Conservation (phyloP, 148 eudicot genomes). For the Vaccinium vitisidaea region DNA sequence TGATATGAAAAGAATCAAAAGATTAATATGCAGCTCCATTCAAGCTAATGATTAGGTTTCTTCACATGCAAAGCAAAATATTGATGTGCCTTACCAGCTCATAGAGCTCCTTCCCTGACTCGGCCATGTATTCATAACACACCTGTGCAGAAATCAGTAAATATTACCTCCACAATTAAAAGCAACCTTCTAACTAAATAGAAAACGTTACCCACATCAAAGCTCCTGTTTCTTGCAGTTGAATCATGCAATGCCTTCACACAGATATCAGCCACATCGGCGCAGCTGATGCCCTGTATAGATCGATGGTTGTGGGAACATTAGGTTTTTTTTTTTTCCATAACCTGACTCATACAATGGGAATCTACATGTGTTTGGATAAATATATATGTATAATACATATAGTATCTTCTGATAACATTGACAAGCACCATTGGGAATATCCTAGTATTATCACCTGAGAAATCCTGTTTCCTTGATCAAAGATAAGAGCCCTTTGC, state of each 20-base stretch:
- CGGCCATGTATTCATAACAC: slow-evolving; percentile 89
- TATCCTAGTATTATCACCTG: slow-evolving; percentile 48
- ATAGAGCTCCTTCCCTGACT: slow-evolving; percentile 88
- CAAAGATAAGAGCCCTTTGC: slow-evolving; percentile 95
- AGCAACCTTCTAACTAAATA: not conserved
- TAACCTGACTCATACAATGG: not conserved
- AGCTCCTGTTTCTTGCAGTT: slow-evolving; percentile 94
- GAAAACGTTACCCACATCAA: slow-evolving; percentile 58
- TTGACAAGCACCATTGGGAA: not conserved
- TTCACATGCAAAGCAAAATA: not conserved
- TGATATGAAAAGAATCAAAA: not conserved
- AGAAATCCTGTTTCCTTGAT: slow-evolving; percentile 96
- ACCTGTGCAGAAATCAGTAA: slow-evolving; percentile 47
- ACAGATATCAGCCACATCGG: slow-evolving; percentile 98
- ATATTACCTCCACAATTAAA: slow-evolving; percentile 7
- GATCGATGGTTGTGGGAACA: slow-evolving; percentile 18
- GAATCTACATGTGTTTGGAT: not conserved
- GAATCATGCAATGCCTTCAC: slow-evolving; percentile 97
- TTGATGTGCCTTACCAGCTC: slow-evolving; percentile 62
- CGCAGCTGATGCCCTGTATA: slow-evolving; percentile 89
- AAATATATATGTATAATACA: too few relatives aligned
- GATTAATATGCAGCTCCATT: not conserved
- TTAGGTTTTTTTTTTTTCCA: not conserved
- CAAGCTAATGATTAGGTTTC: not conserved
- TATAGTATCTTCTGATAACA: too few relatives aligned